Base-by-base conservation (phyloP, 108 stramenopile genomes). In the Schizochytrium sp. region DNA sequence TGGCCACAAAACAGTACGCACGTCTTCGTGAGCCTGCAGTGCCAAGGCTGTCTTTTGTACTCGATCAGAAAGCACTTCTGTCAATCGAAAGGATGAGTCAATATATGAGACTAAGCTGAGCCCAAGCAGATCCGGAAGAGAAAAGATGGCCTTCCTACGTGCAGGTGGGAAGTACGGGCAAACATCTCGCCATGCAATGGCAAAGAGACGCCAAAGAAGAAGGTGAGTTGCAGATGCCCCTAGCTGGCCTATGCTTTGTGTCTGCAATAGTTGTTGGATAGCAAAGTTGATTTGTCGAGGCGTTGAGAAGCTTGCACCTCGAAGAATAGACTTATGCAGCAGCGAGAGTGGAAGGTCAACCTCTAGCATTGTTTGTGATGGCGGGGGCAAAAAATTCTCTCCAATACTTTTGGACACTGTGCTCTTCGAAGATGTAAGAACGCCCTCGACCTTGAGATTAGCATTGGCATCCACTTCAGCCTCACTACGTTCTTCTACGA, bases 21-120 rank as follows among this genome's bases (percentile, higher is more conserved):
- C 44, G 44, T 69, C 64, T 15, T 69, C 64, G 64, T 69, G 64
- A 7, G 64, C 64, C 64, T 69, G 64, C 10, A 69, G 64, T 7
- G 64, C 12, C 1, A 69, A 5, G 19, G 64, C 64, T 8, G 64
- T 69, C 28, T 69, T 69, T 69, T 69, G 40, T 0, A 44, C 64
- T 8, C 64, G 7, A 0, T 38, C 15, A 8, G 64, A 38, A 38
- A 69, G 64, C 64, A 44, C 44, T 7, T 69, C 64, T 7, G 64
- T 44, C 12, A 69, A 15, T 8, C 64, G 40, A 38, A 69, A 69
- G 7, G 64, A 69, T 8, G 64, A 44, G 3, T 69, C 64, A 38
- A 69, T 44, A 15, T 69, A 69, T 1, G 64, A 69, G 28, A 69
- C 64, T 38, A 69, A 44, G 28, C 64, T 69, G 2, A 69, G 64